Percentiles rank a stretch among this genome's conserved stretches.
Evolutionary conservation across 1,284 basidiomycete genomes (phyloP).

Genomic region (Peniophora sp.): DNA sequence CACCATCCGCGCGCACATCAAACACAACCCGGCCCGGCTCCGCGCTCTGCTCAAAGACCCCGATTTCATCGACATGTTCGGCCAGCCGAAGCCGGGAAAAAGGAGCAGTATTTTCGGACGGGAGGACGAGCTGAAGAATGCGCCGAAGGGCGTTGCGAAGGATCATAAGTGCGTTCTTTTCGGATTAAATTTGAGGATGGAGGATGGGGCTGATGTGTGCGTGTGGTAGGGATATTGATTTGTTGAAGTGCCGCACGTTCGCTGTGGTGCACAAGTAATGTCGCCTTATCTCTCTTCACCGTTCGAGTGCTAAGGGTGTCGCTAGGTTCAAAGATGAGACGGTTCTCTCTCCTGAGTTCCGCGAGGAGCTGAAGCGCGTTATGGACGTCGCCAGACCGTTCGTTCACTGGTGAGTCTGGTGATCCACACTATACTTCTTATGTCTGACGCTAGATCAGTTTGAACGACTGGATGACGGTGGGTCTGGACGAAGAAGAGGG

Average conservation of each 20-base stretch:
- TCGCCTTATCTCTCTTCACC: background rate
- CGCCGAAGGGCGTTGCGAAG: conserved; percentile 85
- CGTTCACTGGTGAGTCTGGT: conserved; percentile 64
- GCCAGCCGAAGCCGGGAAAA: conserved; percentile 55
- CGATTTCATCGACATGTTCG: conserved; percentile 68
- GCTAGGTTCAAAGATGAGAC: conserved; percentile 72
- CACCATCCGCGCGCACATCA: conserved; percentile 69
- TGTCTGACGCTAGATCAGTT: conserved; percentile 27
- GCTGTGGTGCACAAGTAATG: conserved; percentile 60
- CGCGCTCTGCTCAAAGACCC: conserved; percentile 55
- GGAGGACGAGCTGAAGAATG: conserved; percentile 78
- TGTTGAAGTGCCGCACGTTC: conserved; percentile 78
- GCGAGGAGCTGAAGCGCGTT: conserved; percentile 49
- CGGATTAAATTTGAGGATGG: background rate
- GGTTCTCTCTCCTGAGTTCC: conserved; percentile 62
- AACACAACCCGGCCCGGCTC: conserved; percentile 54
- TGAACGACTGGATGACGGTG: conserved; percentile 62
- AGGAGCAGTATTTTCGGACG: conserved; percentile 72
- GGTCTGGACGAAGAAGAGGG: conserved; percentile 27
- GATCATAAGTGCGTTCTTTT: conserved; percentile 50
- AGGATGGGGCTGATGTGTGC: background rate
- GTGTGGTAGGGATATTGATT: conserved; percentile 79
- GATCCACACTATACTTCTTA: background rate
- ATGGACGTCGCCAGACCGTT: conserved; percentile 61
- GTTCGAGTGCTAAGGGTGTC: background rate